Percentiles rank a stretch among this genome's conserved stretches.
These are phyloP conservation scores for Jimgerdemannia flammicorona DNA, from an alignment of 192 early-diverging fungal species.

Conservation along the genomic window DNA sequence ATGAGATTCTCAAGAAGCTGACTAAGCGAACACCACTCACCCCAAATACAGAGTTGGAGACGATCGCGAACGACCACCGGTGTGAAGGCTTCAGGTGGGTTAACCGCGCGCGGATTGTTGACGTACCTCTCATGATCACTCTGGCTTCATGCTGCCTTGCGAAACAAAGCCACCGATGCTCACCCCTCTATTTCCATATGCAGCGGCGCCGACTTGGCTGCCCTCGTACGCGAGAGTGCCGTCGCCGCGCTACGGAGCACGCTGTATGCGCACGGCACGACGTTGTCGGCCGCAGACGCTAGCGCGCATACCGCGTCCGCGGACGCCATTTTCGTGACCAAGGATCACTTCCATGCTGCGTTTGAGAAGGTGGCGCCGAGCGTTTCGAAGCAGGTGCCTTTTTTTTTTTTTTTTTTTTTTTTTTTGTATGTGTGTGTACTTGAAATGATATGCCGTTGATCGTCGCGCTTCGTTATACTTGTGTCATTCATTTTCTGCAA, in stretches of 20 bases:
- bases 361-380: constrained; percentile 78
- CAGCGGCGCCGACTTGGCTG: constrained; percentile 75
- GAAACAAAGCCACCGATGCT: too few species aligned
- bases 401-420: background rate
- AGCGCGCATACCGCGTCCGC: constrained; percentile 9
- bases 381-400: constrained; percentile 51
- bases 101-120: background rate
- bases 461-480: too few species aligned
- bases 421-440: background rate
- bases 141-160: too few species aligned
- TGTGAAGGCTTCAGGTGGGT: constrained; percentile 60
- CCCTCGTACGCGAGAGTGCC: constrained; percentile 74
- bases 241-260: constrained; percentile 72
- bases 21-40: constrained; percentile 74
- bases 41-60: constrained; percentile 46
- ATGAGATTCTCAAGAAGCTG: constrained; percentile 82
- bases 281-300: constrained; percentile 12
- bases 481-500: background rate
- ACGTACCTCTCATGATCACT: background rate
- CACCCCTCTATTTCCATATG: background rate
- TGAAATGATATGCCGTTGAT: too few species aligned
- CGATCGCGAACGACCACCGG: constrained; percentile 56
- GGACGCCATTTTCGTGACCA: constrained; percentile 49
- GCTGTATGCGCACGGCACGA: constrained; percentile 43
- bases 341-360: constrained; percentile 74